A percentile compares a stretch with the other conserved stretches of the same genome.
Evolutionary conservation across 805 yeast genomes (phyloP).

Genomic region (Teunomyces cretensis): DNA sequence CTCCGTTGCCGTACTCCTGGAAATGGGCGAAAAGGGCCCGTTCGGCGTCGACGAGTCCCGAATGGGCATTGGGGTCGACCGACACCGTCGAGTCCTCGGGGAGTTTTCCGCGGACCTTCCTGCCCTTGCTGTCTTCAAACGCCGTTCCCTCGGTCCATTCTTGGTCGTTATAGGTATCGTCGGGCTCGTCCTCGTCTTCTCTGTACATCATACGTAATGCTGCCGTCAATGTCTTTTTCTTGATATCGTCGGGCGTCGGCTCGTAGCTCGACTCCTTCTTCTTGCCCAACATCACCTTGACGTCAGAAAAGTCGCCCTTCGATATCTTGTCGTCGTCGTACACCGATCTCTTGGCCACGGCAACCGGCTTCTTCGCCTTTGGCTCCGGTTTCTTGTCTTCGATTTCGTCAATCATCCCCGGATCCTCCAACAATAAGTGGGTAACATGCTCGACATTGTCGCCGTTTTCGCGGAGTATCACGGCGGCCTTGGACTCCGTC

Average conservation of each 20-base stretch:
- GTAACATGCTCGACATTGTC: slow-evolving; percentile 59
- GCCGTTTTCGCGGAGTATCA: slow-evolving; percentile 47
- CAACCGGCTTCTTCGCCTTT: neutral
- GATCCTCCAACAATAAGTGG: slow-evolving; percentile 61
- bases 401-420: slow-evolving; percentile 24
- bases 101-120: slow-evolving; percentile 11
- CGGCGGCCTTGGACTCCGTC: slow-evolving; percentile 44
- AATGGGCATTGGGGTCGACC: slow-evolving; percentile 19
- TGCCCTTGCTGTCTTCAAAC: slow-evolving; percentile 9
- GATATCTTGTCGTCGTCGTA: slow-evolving; percentile 32
- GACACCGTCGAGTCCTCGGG: slow-evolving; percentile 26
- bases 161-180: slow-evolving; percentile 68
- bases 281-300: slow-evolving; percentile 34
- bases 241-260: slow-evolving; percentile 38
- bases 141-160: slow-evolving; percentile 39
- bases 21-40: slow-evolving; percentile 54
- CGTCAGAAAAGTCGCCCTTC: slow-evolving; percentile 22
- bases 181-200: slow-evolving; percentile 82
- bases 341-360: slow-evolving; percentile 16
- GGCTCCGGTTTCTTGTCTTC: slow-evolving; percentile 2
- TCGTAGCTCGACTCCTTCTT: slow-evolving; percentile 12
- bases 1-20: slow-evolving; percentile 45
- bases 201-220: slow-evolving; percentile 67
- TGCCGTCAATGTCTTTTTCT: slow-evolving; percentile 55
- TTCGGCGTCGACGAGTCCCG: slow-evolving; percentile 48